Conservation (phyloP, 129 eudicot genomes). For the Flaveria trinervia region DNA sequence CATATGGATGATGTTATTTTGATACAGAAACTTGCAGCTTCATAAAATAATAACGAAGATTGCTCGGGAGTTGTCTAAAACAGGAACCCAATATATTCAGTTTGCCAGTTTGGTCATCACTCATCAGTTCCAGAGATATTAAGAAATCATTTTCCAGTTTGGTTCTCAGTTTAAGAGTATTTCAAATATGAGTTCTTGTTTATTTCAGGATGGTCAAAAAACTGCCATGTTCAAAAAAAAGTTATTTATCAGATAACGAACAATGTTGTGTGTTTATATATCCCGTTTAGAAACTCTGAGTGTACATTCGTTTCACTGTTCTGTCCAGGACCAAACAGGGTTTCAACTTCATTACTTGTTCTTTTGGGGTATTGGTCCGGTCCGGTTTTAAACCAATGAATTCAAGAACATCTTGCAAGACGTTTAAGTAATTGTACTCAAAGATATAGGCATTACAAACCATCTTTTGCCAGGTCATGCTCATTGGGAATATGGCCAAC, state of each 20-base stretch:
- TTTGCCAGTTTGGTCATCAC: no score
- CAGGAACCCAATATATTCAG: no score
- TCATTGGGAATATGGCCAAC: constrained; percentile 92
- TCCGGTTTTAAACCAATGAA: neutral
- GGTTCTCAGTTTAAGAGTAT: neutral
- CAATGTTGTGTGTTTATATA: no score
- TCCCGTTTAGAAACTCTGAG: no score
- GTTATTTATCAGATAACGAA: no score
- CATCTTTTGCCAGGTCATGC: constrained; percentile 96
- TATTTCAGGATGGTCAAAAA: neutral
- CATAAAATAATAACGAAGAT: neutral
- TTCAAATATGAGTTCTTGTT: neutral
- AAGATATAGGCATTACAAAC: constrained; percentile 43
- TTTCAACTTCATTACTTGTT: no score
- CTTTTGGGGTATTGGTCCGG: neutral
- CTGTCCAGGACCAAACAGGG: no score
- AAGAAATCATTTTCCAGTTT: neutral
- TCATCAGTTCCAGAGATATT: no score
- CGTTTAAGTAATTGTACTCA: neutral
- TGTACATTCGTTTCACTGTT: no score
- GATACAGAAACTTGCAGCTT: constrained; percentile 3
- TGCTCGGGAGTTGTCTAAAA: neutral
- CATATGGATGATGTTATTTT: neutral
- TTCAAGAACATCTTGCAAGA: neutral
- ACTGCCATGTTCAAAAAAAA: no score